Evolutionary conservation across 78 protist species (phyloP).

Genomic region (Dictyostelium firmibasis): DNA sequence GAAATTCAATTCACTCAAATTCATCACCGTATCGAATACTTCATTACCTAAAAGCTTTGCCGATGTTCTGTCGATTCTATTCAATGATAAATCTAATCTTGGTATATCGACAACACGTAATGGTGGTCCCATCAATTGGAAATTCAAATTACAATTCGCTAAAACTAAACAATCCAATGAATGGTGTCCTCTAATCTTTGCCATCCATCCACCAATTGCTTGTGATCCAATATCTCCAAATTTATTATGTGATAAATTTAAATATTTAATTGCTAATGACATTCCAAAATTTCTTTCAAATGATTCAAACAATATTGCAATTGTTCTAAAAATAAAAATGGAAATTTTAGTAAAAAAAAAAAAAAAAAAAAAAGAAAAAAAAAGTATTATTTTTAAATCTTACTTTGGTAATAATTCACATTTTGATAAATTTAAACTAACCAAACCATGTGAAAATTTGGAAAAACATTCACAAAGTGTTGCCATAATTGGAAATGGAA

Average conservation of each 20-base stretch:
- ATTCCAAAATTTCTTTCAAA: conserved; percentile 76
- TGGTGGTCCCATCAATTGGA: conserved; percentile 76
- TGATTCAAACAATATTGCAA: conserved; percentile 59
- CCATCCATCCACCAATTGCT: conserved; percentile 58
- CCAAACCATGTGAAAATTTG: conserved; percentile 61
- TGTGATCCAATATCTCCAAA: conserved; percentile 73
- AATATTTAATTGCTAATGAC: conserved; percentile 49
- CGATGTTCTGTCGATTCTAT: conserved; percentile 33
- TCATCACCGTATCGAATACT: conserved; percentile 43
- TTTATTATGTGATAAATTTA: conserved; percentile 61
- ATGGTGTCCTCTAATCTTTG: conserved; percentile 64
- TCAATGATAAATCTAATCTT: conserved; percentile 44
- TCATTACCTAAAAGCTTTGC: conserved; percentile 42
- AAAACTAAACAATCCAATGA: conserved; percentile 32
- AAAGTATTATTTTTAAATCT: too few species aligned
- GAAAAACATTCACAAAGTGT: conserved; percentile 75
- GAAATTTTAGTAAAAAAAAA: background rate
- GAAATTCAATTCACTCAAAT: conserved; percentile 29
- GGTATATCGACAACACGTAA: conserved; percentile 58
- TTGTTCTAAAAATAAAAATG: background rate
- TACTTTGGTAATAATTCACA: conserved; percentile 79
- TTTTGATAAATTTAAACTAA: conserved; percentile 66
- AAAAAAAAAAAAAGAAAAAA: background rate
- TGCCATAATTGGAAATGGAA: conserved; percentile 63
- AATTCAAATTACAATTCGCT: conserved; percentile 45